Evolutionary conservation across 441 rosid species (phyloP), one percentile per base, ranked within the genome.

Genomic region (Arabidopsis hybrid): DNA sequence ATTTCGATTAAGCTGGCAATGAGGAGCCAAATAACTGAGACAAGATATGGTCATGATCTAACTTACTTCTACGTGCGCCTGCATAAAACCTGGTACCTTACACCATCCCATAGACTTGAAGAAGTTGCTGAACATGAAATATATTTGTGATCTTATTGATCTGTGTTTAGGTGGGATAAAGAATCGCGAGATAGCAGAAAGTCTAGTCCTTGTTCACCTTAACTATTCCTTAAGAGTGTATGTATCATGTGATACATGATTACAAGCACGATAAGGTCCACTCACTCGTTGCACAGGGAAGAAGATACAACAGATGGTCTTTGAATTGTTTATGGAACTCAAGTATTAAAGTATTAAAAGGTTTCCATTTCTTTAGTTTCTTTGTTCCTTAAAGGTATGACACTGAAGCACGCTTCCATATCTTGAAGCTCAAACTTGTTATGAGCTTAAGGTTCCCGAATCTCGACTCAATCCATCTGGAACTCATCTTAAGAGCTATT

Each of bases 41-140:
- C 10, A 6, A 63, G 35, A 32, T 8, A 16, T 18, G 34, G 12
- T 39, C 29, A 2, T 11, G 29, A 55, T 63, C 56, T 60, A 35
- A 72, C 86, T 85, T 85, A 91, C 96, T 84, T 87, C 88, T 73
- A 85, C 75, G 34, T 81, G 83, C 60, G 88, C 79, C 79, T 78
- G 60, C 31, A 76, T 53, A 65, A 82, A 84, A 72, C 77, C 79
- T 36, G 79, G 80, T 45, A 72, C 77, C 67, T 78, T 80, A 80
- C 85, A 80, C 67, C 39, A 61, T 67, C 81, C 86, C 92, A 89
- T 89, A 71, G 34, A 60, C 82, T 69, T 26, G 38, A 26, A 26
- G 29, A 16, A 47, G 29, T 49, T 49, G 53, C 29, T 9, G 29
- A 49, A 17, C 5, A 49, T 49, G 3, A 17, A 17, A 17, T 49